Evolutionary conservation across 2,329 filamentous ascomycete species (phyloP).

Genomic region (Ustilaginoidea virens): DNA sequence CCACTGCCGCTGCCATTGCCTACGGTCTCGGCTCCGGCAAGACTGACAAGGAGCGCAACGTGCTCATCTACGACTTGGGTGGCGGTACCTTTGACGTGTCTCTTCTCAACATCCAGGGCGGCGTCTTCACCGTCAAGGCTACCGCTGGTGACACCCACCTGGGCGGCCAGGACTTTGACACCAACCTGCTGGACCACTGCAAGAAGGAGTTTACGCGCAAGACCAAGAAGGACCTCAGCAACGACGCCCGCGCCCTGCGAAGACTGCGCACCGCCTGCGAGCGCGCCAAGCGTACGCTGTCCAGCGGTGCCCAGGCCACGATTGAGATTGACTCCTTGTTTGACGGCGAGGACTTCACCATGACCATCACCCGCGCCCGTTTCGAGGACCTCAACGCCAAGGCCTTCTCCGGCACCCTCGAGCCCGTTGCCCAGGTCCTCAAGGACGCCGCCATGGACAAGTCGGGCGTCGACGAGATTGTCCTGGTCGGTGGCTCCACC

Average conservation of each 20-base stretch:
- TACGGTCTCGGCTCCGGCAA: conserved; percentile 95
- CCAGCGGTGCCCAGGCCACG: conserved; percentile 91
- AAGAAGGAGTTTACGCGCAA: conserved; percentile 79
- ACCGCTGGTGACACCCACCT: conserved; percentile 96
- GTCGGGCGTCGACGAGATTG: conserved; percentile 90
- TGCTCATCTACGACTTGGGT: conserved; percentile 99
- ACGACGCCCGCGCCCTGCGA: conserved; percentile 82
- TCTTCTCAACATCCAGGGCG: conserved; percentile 94
- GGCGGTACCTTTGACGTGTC: conserved; percentile 99
- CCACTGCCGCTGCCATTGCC: conserved; percentile 92
- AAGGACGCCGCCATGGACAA: conserved; percentile 86
- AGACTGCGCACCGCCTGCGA: conserved; percentile 96
- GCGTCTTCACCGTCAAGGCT: conserved; percentile 98
- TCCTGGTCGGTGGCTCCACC: conserved; percentile 96
- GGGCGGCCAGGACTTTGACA: conserved; percentile 94
- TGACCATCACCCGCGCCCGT: conserved; percentile 93
- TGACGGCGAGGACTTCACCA: conserved; percentile 94
- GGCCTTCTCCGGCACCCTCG: conserved; percentile 83
- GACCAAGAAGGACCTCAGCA: conserved; percentile 63
- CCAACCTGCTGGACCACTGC: conserved; percentile 89
- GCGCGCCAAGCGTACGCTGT: conserved; percentile 98
- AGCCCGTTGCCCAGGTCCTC: conserved; percentile 90
- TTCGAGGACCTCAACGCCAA: conserved; percentile 98
- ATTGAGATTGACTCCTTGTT: conserved; percentile 98
- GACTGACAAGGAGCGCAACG: conserved; percentile 94